These are phyloP conservation scores for Heracleum sosnowskyi DNA, from an alignment of 129 eudicot species.

Conservation along the genomic window DNA sequence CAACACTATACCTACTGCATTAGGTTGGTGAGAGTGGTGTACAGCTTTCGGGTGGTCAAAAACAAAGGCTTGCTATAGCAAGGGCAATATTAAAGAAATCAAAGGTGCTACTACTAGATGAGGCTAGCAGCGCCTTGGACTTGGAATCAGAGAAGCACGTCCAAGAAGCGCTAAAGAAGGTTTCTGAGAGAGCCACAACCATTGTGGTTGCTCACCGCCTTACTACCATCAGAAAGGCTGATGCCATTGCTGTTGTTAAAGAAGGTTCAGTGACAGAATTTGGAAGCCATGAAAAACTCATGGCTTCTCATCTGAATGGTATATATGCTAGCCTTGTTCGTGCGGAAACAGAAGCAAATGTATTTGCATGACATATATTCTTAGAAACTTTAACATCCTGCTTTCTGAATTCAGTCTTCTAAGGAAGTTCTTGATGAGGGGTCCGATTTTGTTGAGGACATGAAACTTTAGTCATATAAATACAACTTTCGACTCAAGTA, in stretches of 20 bases:
- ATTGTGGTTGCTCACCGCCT: slow-evolving; percentile 86
- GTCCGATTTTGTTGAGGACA: neutral
- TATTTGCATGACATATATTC: slow-evolving; percentile 41
- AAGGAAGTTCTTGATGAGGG: neutral
- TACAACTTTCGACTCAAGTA: neutral
- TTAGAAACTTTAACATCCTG: neutral
- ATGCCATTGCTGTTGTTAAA: slow-evolving; percentile 58
- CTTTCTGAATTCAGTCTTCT: neutral
- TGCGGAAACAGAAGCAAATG: slow-evolving; percentile 80
- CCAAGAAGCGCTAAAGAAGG: slow-evolving; percentile 64
- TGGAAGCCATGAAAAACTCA: slow-evolving; percentile 66
- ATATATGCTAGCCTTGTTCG: slow-evolving; percentile 60
- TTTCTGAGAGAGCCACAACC: slow-evolving; percentile 61
- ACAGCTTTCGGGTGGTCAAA: slow-evolving; percentile 79
- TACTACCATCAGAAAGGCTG: slow-evolving; percentile 70
- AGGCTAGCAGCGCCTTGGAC: slow-evolving; percentile 85
- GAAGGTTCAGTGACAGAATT: slow-evolving; percentile 56
- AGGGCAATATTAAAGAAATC: slow-evolving; percentile 66
- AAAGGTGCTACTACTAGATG: slow-evolving; percentile 59
- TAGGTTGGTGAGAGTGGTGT: slow-evolving; percentile 88
- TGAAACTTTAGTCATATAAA: neutral
- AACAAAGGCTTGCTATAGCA: slow-evolving; percentile 79
- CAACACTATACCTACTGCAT: neutral
- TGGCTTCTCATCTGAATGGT: slow-evolving; percentile 63
- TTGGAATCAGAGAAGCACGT: slow-evolving; percentile 75